These are phyloP conservation scores for Gynandropsis gynandra DNA, from an alignment of 345 rosid genomes.

Conservation along the genomic window DNA sequence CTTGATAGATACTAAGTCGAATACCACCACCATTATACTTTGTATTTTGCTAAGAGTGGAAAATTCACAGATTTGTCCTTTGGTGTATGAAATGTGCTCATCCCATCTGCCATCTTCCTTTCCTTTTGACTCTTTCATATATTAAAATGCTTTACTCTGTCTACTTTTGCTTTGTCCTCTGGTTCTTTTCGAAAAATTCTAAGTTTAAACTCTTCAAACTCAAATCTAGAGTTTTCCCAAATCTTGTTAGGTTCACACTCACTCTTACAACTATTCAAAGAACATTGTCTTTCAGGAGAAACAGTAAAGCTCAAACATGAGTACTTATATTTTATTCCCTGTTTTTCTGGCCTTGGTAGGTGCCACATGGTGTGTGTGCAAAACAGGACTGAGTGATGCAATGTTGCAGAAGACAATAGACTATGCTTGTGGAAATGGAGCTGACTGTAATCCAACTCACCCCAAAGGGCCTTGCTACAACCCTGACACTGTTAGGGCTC, in stretches of 20 bases:
- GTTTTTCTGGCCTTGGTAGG: conserved; percentile 27
- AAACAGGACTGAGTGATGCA: conserved; percentile 41
- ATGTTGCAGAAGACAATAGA: conserved; percentile 73
- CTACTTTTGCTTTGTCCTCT: background rate
- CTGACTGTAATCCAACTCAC: conserved; percentile 71
- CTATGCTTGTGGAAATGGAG: conserved; percentile 94
- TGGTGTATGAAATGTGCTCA: background rate
- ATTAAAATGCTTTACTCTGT: background rate
- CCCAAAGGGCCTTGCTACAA: conserved; percentile 52
- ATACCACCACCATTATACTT: too few species aligned
- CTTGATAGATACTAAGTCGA: background rate
- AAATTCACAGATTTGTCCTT: conserved; percentile 3
- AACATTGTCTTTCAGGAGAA: too few species aligned
- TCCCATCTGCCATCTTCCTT: conserved; percentile 4
- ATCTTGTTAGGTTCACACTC: conserved; percentile 16
- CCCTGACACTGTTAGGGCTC: conserved; percentile 71
- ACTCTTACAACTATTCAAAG: background rate
- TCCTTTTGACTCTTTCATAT: background rate
- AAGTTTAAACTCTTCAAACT: background rate
- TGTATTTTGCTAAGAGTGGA: background rate
- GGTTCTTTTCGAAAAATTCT: background rate
- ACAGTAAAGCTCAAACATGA: too few species aligned
- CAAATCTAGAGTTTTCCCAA: background rate
- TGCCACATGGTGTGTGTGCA: conserved; percentile 86
- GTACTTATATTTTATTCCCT: background rate